These are phyloP conservation scores for Aspergillus alliaceus DNA, from an alignment of 2,329 filamentous ascomycete species.

Conservation along the genomic window DNA sequence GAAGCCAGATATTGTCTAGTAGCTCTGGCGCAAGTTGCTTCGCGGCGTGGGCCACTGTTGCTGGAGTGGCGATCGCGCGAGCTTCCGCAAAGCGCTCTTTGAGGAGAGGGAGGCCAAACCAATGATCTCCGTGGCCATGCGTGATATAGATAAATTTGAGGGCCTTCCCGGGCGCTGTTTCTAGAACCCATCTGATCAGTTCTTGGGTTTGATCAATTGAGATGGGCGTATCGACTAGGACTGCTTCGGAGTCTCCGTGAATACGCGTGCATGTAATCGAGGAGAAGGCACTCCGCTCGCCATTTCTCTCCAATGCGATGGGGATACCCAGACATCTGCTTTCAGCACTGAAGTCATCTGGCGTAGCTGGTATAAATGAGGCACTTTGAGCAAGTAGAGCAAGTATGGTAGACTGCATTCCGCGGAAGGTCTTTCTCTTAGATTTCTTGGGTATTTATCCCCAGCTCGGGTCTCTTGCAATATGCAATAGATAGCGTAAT, in stretches of 20 bases:
- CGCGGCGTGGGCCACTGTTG: neutral
- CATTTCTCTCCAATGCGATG: too few relatives aligned
- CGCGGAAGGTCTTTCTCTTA: too few relatives aligned
- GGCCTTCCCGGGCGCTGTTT: neutral
- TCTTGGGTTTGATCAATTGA: too few relatives aligned
- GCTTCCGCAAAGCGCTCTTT: conserved; percentile 29
- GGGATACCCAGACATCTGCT: neutral
- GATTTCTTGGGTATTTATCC: too few relatives aligned
- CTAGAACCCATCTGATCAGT: neutral
- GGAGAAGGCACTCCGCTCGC: too few relatives aligned
- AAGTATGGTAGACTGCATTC: too few relatives aligned
- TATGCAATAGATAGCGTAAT: too few relatives aligned
- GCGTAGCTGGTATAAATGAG: too few relatives aligned
- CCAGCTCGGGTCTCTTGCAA: too few relatives aligned
- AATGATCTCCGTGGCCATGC: conserved; percentile 42
- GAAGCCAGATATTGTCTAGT: neutral
- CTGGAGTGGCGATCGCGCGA: conserved; percentile 15
- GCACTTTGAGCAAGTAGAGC: too few relatives aligned
- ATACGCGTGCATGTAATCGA: neutral
- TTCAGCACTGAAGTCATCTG: too few relatives aligned
- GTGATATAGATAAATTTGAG: neutral
- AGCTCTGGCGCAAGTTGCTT: neutral
- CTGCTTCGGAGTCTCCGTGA: neutral
- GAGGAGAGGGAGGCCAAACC: conserved; percentile 34
- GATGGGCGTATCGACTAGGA: neutral